A percentile compares a stretch with the other conserved stretches of the same genome.
Conservation (phyloP, 2,329 filamentous ascomycete genomes). For the Alternaria burnsii region DNA sequence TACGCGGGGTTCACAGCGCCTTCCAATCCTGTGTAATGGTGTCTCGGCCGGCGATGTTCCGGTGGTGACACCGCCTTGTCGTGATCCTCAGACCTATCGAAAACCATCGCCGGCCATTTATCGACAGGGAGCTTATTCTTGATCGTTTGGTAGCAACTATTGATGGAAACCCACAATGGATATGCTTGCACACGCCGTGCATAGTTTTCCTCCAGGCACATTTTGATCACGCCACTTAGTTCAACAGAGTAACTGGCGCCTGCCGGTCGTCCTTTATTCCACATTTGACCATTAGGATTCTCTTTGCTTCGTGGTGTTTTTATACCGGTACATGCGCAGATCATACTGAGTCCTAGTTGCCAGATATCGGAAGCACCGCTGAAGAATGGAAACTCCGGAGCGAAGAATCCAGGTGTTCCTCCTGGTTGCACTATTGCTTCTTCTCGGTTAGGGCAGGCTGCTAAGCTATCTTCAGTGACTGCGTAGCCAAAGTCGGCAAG, state of each 20-base stretch:
- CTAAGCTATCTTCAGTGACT: conserved; percentile 11
- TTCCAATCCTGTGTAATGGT: neutral
- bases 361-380: conserved; percentile 24
- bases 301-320: conserved; percentile 9
- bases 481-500: conserved; percentile 31
- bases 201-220: conserved; percentile 7
- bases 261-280: conserved; percentile 14
- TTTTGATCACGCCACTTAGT: conserved; percentile 11
- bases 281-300: conserved; percentile 7
- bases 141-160: conserved; percentile 1
- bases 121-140: conserved; percentile 10
- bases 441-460: neutral
- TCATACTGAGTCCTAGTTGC: conserved; percentile 24
- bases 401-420: conserved; percentile 18
- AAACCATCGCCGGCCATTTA: conserved; percentile 1
- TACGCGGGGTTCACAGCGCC: neutral
- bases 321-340: conserved; percentile 22
- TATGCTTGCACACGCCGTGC: conserved; percentile 1
- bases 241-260: conserved; percentile 17
- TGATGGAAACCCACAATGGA: conserved; percentile 3
- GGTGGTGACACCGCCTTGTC: conserved; percentile 9
- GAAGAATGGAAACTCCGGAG: conserved; percentile 26
- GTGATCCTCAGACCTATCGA: neutral
- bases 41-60: conserved; percentile 1
- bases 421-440: conserved; percentile 3